Base-by-base conservation (phyloP, 176 grass and related monocot species). In the Phyllostachys edulis region DNA sequence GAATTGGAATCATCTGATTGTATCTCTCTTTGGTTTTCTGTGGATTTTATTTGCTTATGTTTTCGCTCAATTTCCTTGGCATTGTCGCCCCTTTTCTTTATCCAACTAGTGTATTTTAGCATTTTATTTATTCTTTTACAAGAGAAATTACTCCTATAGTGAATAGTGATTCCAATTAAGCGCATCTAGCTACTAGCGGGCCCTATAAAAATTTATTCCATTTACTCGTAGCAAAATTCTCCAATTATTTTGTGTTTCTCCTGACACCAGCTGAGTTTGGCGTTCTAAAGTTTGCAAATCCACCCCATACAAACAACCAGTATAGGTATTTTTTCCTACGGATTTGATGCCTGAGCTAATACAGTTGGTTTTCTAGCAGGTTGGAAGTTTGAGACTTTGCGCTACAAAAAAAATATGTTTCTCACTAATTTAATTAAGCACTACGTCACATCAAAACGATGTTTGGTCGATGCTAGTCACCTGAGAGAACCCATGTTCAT, bases 401-500 rank as follows among this genome's bases (percentile, higher is more conserved):
- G 17, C 16, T 54, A 15, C 46, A 15, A 15, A 13, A 42, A 12
- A 49, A 47, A 16, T n/a, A n/a, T n/a, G n/a, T n/a, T n/a, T 12
- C 7, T 17, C 1, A 3, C 49, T 26, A 38, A 65, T 40, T 71
- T 73, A 56, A 36, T 27, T 80, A 66, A 37, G 63, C 59, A 23
- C 42, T n/a, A 20, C 18, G 69, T 80, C 85, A 54, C 85, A 40
- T 87, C 69, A 29, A 12, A 17, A 46, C 57, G 42, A 24, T 20
- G 16, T 59, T 21, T 60, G 29, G 69, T 70, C 65, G 73, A 38
- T 46, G 36, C 46, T 56, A 71, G 77, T 67, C 85, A 81, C 85
- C 77, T 75, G 77, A 75, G 85, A 57, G 74, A 62, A 21, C 17
- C 76, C 45, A 57, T 52, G 77, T 66, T 66, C 21, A 32, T 10